phyloP scores from a whole-genome alignment of 2,329 filamentous ascomycete species.

The Cryphonectria nitschkei region DNA sequence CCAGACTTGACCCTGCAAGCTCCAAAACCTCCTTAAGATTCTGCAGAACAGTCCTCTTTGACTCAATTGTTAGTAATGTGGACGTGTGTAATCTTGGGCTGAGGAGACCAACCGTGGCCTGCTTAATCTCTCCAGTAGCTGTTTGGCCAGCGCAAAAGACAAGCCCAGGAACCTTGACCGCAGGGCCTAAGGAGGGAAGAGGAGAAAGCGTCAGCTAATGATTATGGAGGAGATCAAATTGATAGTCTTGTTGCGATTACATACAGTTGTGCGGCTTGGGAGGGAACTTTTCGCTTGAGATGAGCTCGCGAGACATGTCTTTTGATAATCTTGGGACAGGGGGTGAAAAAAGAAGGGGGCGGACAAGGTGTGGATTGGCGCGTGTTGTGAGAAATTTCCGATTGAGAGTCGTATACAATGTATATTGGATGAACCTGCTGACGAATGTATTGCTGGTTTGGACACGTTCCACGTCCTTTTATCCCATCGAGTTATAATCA shows the following conservation, averaged over 20 bases:
- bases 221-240: neutral
- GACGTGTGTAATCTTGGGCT: neutral
- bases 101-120: conserved; percentile 43
- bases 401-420: neutral
- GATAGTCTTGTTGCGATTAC: conserved; percentile 17
- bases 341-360: neutral
- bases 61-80: neutral
- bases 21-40: conserved; percentile 38
- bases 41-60: conserved; percentile 33
- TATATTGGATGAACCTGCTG: neutral
- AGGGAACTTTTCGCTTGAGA: conserved; percentile 51
- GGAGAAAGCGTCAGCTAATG: neutral
- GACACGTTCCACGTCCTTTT: neutral
- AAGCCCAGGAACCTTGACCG: conserved; percentile 48
- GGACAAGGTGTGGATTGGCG: neutral
- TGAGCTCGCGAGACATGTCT: conserved; percentile 50
- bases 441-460: neutral
- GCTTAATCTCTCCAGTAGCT: conserved; percentile 53
- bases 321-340: conserved; percentile 14
- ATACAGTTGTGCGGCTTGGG: conserved; percentile 51
- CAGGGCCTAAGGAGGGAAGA: conserved; percentile 39
- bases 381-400: neutral
- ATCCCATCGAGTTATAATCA: neutral
- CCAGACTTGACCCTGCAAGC: conserved; percentile 34
- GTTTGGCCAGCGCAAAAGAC: conserved; percentile 52